phyloP scores from a whole-genome alignment of 768 basidiomycete genomes.

The Daedaleopsis sinensis region DNA sequence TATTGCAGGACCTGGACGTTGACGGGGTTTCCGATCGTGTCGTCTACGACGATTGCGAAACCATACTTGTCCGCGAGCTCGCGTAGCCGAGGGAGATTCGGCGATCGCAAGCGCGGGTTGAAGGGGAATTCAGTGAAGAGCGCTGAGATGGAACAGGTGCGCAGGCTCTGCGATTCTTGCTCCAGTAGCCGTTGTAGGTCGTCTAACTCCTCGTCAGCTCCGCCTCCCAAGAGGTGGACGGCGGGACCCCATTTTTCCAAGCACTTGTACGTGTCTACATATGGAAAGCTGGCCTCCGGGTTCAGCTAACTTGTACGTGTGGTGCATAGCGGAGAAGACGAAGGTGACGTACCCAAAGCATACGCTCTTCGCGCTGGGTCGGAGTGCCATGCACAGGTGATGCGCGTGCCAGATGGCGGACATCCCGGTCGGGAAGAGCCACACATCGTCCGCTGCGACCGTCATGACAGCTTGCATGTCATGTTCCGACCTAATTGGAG shows the following conservation, averaged over 20 bases:
- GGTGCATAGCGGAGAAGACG: background rate
- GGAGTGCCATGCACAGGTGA: constrained; percentile 58
- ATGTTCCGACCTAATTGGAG: constrained; percentile 54
- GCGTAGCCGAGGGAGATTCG: constrained; percentile 75
- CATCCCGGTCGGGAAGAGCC: constrained; percentile 88
- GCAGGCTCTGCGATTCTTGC: constrained; percentile 43
- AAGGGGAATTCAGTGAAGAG: constrained; percentile 95
- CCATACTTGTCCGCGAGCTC: constrained; percentile 84
- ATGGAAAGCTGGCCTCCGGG: constrained; percentile 71
- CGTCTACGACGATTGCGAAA: constrained; percentile 89
- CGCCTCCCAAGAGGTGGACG: constrained; percentile 84
- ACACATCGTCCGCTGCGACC: constrained; percentile 89
- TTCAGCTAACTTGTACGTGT: no score
- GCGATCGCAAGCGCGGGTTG: constrained; percentile 89
- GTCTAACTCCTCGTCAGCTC: constrained; percentile 75
- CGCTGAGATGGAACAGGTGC: constrained; percentile 66
- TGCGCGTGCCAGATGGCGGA: constrained; percentile 93
- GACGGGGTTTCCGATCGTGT: constrained; percentile 92
- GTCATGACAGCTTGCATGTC: constrained; percentile 62
- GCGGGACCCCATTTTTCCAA: constrained; percentile 97
- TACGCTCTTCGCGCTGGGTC: constrained; percentile 75
- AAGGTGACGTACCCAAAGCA: constrained; percentile 80
- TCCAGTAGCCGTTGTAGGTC: constrained; percentile 67
- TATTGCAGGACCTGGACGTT: constrained; percentile 90
- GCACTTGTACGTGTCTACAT: constrained; percentile 92